Evolutionary conservation across 768 basidiomycete genomes (phyloP), one percentile per base, ranked within the genome.

Genomic region (Hebeloma cylindrosporum): DNA sequence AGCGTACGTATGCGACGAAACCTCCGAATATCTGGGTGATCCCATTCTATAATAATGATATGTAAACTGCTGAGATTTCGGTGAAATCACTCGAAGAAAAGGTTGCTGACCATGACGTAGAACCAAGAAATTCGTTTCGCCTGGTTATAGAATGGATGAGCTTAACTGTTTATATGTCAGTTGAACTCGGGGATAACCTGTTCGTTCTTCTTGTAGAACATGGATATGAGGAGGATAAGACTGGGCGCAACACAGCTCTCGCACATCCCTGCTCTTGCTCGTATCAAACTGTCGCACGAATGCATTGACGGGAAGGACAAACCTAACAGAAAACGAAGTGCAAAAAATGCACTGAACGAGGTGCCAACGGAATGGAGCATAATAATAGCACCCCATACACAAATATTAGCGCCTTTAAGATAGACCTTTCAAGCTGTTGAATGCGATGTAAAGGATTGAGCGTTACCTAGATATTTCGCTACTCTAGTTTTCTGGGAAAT

Each of bases 151-250:
- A 22, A 6, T 14, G 35, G 17, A 28, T n/a, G 22, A 31, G 20
- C 8, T 21, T 17, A 33, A 17, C 22, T 17, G 22, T 34, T 18
- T 37, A 31, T 33, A 6, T 11, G 10, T 29, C 16, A 30, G 16
- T 27, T n/a, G 22, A 13, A 3, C 3, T n/a, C 45, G 21, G 22
- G 25, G 27, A 11, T 23, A 71, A n/a, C 76, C 67, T 84, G 81
- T 52, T 83, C 82, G 39, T 80, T 67, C 62, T 83, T 83, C 68
- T 78, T 80, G 64, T 83, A 84, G 56, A 83, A 84, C 76, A 82
- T 80, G 7, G 79, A 75, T 30, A 83, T 72, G 28, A 83, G 72
- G 40, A 83, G 62, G 60, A 85, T 78, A 25, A 84, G 65, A 52
- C 73, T 78, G 0, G 83, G 83, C 4, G 79, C 73, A 10, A 83